phyloP scores from a whole-genome alignment of 371 early-diverging fungal species.

The Sanchytrium tribonematis region DNA sequence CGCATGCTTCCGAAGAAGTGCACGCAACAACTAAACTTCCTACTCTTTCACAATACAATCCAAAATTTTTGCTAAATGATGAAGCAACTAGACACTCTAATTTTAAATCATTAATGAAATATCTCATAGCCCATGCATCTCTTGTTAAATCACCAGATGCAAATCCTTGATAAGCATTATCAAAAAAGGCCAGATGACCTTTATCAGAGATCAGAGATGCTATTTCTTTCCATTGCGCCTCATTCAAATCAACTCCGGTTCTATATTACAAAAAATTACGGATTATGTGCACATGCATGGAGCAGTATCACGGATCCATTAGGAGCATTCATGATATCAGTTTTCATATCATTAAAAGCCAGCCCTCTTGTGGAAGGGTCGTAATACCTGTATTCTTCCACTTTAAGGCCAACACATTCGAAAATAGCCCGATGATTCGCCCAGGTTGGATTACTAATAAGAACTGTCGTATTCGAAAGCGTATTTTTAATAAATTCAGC shows the following conservation, averaged over 20 bases:
- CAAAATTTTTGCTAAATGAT: slow-evolving; percentile 87
- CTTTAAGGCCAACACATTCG: slow-evolving; percentile 40
- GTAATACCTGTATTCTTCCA: slow-evolving; percentile 66
- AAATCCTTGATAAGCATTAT: slow-evolving; percentile 91
- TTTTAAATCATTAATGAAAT: slow-evolving; percentile 40
- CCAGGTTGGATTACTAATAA: slow-evolving; percentile 88
- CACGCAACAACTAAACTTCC: slow-evolving; percentile 57
- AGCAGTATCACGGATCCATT: slow-evolving; percentile 40
- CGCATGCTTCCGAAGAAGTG: slow-evolving; percentile 17
- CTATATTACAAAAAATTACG: slow-evolving; percentile 9
- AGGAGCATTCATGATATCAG: slow-evolving; percentile 30
- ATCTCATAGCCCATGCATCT: slow-evolving; percentile 67
- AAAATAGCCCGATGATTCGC: slow-evolving; percentile 71
- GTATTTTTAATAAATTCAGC: slow-evolving; percentile 30
- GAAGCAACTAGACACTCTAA: slow-evolving; percentile 65
- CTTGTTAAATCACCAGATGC: slow-evolving; percentile 65
- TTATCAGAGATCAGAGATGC: slow-evolving; percentile 40
- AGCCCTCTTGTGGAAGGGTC: slow-evolving; percentile 40
- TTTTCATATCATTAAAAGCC: slow-evolving; percentile 41
- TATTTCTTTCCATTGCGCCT: slow-evolving; percentile 66
- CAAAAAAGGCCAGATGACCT: slow-evolving; percentile 69
- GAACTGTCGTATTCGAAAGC: slow-evolving; percentile 33
- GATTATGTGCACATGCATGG: slow-evolving; percentile 85
- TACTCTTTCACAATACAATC: slow-evolving; percentile 72
- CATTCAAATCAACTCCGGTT: slow-evolving; percentile 77